Evolutionary conservation across 371 early-diverging fungal genomes (phyloP).

Genomic region (Apophysomyces ossiformis): DNA sequence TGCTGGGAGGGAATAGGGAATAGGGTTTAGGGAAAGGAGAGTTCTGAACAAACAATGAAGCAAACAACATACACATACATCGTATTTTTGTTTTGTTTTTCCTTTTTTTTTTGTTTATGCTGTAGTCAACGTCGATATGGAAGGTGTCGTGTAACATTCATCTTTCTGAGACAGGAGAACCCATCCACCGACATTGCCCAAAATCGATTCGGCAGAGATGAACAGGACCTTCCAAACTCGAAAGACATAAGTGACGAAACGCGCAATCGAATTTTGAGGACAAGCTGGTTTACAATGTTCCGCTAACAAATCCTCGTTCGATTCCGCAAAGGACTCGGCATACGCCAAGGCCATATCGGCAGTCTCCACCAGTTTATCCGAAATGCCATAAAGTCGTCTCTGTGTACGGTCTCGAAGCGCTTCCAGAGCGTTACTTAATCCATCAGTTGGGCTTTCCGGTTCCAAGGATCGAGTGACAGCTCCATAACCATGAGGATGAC

Average conservation of each 20-base stretch:
- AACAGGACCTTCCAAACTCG: conserved; percentile 42
- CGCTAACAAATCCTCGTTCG: not conserved
- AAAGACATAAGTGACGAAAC: conserved; percentile 28
- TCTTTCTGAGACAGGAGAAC: conserved; percentile 1
- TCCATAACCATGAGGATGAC: conserved; percentile 9
- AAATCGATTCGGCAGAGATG: conserved; percentile 36
- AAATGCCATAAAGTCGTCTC: not conserved
- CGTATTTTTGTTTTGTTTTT: too few relatives aligned
- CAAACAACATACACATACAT: too few relatives aligned
- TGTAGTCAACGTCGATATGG: not conserved
- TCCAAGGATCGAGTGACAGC: conserved; percentile 1
- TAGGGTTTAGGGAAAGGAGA: too few relatives aligned
- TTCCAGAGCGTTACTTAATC: not conserved
- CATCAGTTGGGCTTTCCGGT: not conserved
- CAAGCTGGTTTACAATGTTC: not conserved
- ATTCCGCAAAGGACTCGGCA: conserved; percentile 25
- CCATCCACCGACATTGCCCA: conserved; percentile 14
- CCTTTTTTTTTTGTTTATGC: not conserved
- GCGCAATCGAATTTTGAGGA: conserved; percentile 6
- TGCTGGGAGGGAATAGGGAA: too few relatives aligned
- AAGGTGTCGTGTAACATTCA: conserved; percentile 1
- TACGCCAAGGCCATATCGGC: conserved; percentile 32
- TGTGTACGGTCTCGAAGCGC: not conserved
- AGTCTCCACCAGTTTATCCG: conserved; percentile 25
- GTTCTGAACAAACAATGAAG: too few relatives aligned